Conservation (phyloP, 306 rosid species). For the Amphicarpaea edgeworthii region DNA sequence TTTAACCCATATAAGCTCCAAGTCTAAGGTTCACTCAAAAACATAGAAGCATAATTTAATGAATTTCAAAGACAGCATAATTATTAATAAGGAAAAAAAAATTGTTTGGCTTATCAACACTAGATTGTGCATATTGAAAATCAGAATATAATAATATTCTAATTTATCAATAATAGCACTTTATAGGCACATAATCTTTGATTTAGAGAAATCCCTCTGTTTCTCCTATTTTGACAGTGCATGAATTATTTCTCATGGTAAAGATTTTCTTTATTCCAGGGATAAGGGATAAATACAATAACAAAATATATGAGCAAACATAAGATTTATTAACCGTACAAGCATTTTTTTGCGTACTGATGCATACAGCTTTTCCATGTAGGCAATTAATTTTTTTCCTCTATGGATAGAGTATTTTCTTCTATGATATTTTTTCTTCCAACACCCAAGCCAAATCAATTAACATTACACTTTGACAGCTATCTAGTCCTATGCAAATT, state of each 20-base stretch:
- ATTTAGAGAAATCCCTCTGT: no score
- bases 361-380: not conserved
- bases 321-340: not conserved
- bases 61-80: not conserved
- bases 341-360: not conserved
- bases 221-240: no score
- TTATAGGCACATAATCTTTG: no score
- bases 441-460: slow-evolving; percentile 27
- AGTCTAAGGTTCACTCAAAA: slow-evolving; percentile 2
- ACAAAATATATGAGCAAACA: no score
- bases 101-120: slow-evolving; percentile 30
- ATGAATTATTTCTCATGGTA: not conserved
- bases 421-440: not conserved
- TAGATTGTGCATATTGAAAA: not conserved
- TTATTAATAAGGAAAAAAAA: not conserved
- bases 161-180: no score
- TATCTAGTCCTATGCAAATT: slow-evolving; percentile 23
- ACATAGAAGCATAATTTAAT: slow-evolving; percentile 15
- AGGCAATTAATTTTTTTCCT: not conserved
- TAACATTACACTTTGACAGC: not conserved
- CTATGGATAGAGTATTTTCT: not conserved
- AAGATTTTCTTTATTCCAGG: not conserved
- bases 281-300: not conserved
- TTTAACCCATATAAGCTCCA: not conserved
- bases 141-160: no score